Base-by-base conservation (phyloP, 441 rosid genomes). In the Biscutella laevigata region DNA sequence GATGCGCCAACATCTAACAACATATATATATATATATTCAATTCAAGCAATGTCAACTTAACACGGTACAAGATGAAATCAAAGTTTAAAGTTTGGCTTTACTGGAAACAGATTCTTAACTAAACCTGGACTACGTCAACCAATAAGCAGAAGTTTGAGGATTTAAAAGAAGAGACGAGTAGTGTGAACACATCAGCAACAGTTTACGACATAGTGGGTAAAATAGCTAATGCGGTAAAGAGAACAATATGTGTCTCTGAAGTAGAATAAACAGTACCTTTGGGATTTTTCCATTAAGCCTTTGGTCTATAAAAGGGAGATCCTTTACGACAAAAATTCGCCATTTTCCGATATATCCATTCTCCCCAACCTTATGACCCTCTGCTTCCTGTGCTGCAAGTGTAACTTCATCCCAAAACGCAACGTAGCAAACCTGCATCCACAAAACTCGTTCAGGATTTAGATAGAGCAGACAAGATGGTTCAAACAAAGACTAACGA, bases 271-370 rank as follows among this genome's bases (percentile, higher is more conserved):
- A 15, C 1, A 14, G 21, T 79, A 88, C 99, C 97, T 92, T 88
- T 56, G 99, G 99, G 57, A 92, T 86, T 77, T 88, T 92, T 19
- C 99, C 97, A 66, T 92, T 88, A 64, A 92, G 82, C 64, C 95
- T 77, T 68, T 92, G 99, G 61, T 92, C 96, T 17, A 55, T 42
- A 63, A 92, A 92, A 55, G 99, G 96, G 49, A 92, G 95, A 69
- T 92, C 80, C 58, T 53, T 74, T 8, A 86, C 96, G 21, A 88
- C 66, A 39, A 92, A 88, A 55, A 92, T 68, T 34, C 88, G 90
- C 99, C 97, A 92, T 69, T 80, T 92, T 28, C 95, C 97, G 14
- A 88, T 72, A 58, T 73, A 76, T 10, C 74, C 64, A 60, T 82
- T 74, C 70, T 73, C 74, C 6, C 72, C 88, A 64, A 84, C 52